phyloP scores from a whole-genome alignment of 345 rosid genomes.

The Ceriops tagal region DNA sequence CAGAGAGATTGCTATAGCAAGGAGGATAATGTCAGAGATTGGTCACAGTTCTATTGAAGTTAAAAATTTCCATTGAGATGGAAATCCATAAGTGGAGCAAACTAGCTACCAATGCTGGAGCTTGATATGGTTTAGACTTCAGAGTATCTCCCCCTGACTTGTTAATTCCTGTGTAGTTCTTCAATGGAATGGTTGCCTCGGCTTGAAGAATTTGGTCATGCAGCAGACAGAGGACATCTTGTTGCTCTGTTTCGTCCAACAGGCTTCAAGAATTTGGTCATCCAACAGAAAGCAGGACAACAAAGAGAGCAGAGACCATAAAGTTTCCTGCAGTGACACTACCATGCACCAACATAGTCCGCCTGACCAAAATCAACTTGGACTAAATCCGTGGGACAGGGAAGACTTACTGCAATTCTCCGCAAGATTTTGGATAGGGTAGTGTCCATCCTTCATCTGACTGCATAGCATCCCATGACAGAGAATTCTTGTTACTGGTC shows the following conservation, averaged over 20 bases:
- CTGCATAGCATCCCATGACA: conserved; percentile 65
- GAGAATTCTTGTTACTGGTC: conserved; percentile 23
- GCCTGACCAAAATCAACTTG: conserved; percentile 62
- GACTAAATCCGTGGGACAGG: conserved; percentile 67
- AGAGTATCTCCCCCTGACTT: too few species aligned
- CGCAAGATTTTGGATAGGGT: conserved; percentile 74
- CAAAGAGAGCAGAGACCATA: conserved; percentile 67
- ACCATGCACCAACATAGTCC: conserved; percentile 70
- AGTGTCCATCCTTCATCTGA: conserved; percentile 86
- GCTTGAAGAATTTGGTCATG: too few species aligned
- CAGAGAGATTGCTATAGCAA: conserved; percentile 49
- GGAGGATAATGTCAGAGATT: conserved; percentile 47
- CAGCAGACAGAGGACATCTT: too few species aligned
- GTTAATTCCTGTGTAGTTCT: too few species aligned
- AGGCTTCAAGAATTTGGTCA: too few species aligned
- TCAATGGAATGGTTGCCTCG: too few species aligned
- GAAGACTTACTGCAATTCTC: conserved; percentile 87
- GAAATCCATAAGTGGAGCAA: neutral
- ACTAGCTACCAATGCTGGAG: too few species aligned
- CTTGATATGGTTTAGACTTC: too few species aligned
- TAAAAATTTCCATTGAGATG: conserved; percentile 19
- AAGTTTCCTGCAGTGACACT: conserved; percentile 84
- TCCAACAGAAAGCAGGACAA: conserved; percentile 32
- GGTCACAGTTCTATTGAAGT: conserved; percentile 57
- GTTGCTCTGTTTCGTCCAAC: too few species aligned